Base-by-base conservation (phyloP, 192 early-diverging fungal genomes). In the Chytriomyces hyalinus region DNA sequence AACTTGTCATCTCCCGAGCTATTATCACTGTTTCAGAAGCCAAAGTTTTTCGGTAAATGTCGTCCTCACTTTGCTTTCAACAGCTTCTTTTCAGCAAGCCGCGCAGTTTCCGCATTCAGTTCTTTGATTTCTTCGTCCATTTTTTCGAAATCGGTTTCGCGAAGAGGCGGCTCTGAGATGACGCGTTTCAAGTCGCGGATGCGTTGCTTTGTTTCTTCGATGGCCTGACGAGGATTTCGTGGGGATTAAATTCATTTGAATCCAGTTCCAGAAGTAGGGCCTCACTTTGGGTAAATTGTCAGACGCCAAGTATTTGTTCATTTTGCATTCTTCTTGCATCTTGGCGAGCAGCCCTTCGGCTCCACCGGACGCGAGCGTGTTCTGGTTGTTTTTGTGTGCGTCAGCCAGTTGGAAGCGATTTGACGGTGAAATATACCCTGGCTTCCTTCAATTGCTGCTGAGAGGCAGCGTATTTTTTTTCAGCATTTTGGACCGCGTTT, bases 1-100 rank as follows among this genome's bases (percentile, higher is more conserved):
- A 90, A 79, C 71, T 90, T 90, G 69, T 85, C 89, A 64, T 89
- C 87, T 13, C 87, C 87, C 7, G 83, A 78, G 72, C 83, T 87
- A 47, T 49, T 63, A 65, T 22, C 17, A 71, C 68, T 62, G 22
- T 79, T 47, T 46, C 24, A 78, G 17, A 66, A 43, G 45, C 47
- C 1, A 6, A 26, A 4, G 2, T 49, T 7, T 17, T 22, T 22
- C 11, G 71, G 9, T 22, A 47, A 13, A 20, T 7, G 51, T 46
- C 20, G 53, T 48, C 77, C 67, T 65, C 71, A 84, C 86, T 84
- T 85, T 60, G 67, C 76, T 79, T 86, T 87, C 49, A 81, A 48
- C 28, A 90, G 48, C 67, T 78, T 70, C 61, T 84, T 57, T 53
- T 90, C 89, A 13, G 89, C 87, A 9, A 90, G 73, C 62, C 80